These are phyloP conservation scores for Thielaviopsis populi DNA, from an alignment of 2,329 filamentous ascomycete genomes.

Conservation along the genomic window DNA sequence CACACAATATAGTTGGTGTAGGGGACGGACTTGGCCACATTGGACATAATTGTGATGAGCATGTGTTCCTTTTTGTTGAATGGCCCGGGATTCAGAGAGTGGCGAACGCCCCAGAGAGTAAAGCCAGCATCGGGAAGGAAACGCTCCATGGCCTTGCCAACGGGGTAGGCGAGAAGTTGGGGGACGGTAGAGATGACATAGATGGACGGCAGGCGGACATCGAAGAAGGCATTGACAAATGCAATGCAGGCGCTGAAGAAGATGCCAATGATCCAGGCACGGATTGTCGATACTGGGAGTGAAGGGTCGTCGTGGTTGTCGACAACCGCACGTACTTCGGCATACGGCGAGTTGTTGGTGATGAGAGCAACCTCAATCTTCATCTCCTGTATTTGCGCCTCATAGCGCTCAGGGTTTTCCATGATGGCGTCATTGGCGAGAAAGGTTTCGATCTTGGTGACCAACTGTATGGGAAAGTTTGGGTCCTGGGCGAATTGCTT, in stretches of 20 bases:
- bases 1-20: conserved; percentile 37
- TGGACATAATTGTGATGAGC: conserved; percentile 42
- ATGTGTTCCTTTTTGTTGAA: conserved; percentile 44
- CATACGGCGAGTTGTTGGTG: conserved; percentile 39
- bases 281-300: conserved; percentile 35
- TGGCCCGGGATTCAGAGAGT: conserved; percentile 32
- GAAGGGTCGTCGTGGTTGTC: conserved; percentile 38
- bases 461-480: conserved; percentile 26
- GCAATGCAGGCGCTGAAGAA: conserved; percentile 32
- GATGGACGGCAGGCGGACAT: conserved; percentile 37
- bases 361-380: conserved; percentile 38
- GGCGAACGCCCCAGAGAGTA: conserved; percentile 24
- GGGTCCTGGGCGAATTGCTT: conserved; percentile 26
- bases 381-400: conserved; percentile 34
- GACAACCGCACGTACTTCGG: conserved; percentile 39
- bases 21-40: conserved; percentile 31
- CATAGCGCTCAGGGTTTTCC: conserved; percentile 27
- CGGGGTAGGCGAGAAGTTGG: conserved; percentile 37
- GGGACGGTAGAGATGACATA: conserved; percentile 36
- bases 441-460: conserved; percentile 27
- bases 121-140: conserved; percentile 32
- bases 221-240: conserved; percentile 41
- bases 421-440: conserved; percentile 22
- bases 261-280: conserved; percentile 36
- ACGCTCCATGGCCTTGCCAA: conserved; percentile 32